Evolutionary conservation across 2,329 filamentous ascomycete genomes (phyloP).

Genomic region (Colletotrichum sp.): DNA sequence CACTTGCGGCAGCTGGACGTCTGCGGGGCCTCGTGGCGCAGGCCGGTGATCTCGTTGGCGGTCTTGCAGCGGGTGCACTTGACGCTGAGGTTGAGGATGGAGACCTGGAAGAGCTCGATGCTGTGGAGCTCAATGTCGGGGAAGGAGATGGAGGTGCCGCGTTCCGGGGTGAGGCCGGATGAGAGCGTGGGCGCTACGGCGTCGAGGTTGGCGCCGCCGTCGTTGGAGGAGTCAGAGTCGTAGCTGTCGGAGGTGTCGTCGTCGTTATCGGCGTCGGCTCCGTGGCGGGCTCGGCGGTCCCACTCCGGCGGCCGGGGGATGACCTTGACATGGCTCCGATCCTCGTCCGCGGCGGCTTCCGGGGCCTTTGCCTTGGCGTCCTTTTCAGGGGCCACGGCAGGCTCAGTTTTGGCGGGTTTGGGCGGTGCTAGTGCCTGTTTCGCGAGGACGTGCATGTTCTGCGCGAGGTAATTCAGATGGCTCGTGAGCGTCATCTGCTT

Average conservation of each 20-base stretch:
- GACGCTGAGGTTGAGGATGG: constrained; percentile 69
- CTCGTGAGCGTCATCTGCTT: constrained; percentile 70
- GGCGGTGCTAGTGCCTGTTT: constrained; percentile 49
- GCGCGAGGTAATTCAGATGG: constrained; percentile 76
- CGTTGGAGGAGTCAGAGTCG: constrained; percentile 52
- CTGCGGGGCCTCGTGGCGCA: constrained; percentile 62
- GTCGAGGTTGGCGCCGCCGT: constrained; percentile 46
- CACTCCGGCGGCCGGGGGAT: constrained; percentile 83
- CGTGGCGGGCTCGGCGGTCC: constrained; percentile 53
- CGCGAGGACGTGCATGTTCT: constrained; percentile 72
- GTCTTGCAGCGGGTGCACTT: constrained; percentile 85
- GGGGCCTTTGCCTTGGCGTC: constrained; percentile 27
- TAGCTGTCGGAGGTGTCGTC: constrained; percentile 46
- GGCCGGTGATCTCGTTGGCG: constrained; percentile 69
- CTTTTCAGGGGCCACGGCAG: constrained; percentile 2
- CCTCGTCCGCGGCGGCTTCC: constrained; percentile 36
- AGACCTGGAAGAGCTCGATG: constrained; percentile 77
- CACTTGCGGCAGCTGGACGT: constrained; percentile 64
- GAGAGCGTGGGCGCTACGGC: constrained; percentile 34
- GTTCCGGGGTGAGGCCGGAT: constrained; percentile 54
- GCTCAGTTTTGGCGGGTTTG: constrained; percentile 23
- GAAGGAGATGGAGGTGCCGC: constrained; percentile 79
- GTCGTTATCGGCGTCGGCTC: constrained; percentile 47
- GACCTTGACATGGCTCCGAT: constrained; percentile 70
- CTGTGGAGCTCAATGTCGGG: constrained; percentile 78